Conservation (phyloP, 208 protist species). For the Strigomonas culicis region DNA sequence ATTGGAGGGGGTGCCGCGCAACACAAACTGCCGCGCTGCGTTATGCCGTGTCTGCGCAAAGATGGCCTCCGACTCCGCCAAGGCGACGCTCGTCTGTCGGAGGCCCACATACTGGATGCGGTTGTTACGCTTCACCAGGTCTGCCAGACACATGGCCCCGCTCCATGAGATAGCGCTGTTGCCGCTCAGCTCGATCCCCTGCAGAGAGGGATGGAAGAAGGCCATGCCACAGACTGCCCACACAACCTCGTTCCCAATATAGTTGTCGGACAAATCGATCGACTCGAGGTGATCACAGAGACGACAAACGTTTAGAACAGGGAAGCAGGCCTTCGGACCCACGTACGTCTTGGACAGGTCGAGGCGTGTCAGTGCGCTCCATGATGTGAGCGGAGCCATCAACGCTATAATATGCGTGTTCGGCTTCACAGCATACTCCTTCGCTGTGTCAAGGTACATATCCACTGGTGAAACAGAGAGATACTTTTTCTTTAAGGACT, state of each 20-base stretch:
- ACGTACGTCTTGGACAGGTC: conserved; percentile 68
- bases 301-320: conserved; percentile 60
- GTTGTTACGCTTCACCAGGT: conserved; percentile 42
- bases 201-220: conserved; percentile 44
- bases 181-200: conserved; percentile 46
- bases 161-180: conserved; percentile 80
- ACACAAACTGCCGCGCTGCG: conserved; percentile 14
- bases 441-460: no score
- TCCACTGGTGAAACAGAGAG: no score
- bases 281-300: conserved; percentile 35
- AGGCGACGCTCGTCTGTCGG: conserved; percentile 28
- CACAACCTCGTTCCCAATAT: conserved; percentile 62
- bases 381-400: no score
- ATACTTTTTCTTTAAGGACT: no score
- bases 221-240: conserved; percentile 60
- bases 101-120: conserved; percentile 59
- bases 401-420: no score
- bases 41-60: conserved; percentile 53
- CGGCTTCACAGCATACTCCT: no score
- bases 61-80: conserved; percentile 34
- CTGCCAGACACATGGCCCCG: conserved; percentile 63
- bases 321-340: conserved; percentile 40
- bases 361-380: conserved; percentile 23
- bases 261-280: conserved; percentile 64
- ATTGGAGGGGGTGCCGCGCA: no score